phyloP scores from a whole-genome alignment of 192 early-diverging fungal genomes.

The Irineochytrium annulatum region DNA sequence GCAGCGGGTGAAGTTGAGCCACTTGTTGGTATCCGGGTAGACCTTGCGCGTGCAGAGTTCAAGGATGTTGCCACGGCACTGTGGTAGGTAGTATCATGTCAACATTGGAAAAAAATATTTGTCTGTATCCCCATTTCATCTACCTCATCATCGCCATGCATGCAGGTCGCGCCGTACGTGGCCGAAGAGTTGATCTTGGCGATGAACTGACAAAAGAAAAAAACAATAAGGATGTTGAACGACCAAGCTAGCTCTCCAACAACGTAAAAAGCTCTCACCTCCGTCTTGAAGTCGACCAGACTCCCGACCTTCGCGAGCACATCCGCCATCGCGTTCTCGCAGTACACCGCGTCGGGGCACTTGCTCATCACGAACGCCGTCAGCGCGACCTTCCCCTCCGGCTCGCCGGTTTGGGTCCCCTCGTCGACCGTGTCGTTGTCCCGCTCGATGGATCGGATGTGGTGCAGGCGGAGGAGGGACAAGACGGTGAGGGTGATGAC shows the following conservation, averaged over 20 bases:
- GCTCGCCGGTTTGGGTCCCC: too few species aligned
- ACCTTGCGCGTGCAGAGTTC: not conserved
- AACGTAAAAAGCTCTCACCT: constrained; percentile 1
- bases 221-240: too few species aligned
- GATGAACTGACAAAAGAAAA: not conserved
- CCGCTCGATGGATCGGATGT: too few species aligned
- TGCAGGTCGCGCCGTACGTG: not conserved
- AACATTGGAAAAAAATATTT: too few species aligned
- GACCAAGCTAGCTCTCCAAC: too few species aligned
- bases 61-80: not conserved
- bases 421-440: too few species aligned
- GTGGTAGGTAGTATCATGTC: not conserved
- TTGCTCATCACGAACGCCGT: constrained; percentile 3
- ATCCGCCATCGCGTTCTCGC: not conserved
- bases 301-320: not conserved
- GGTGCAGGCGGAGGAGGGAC: too few species aligned
- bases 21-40: not conserved
- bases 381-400: not conserved
- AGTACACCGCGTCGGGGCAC: constrained; percentile 3
- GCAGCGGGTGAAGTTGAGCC: not conserved
- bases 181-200: not conserved
- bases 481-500: too few species aligned
- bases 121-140: not conserved
- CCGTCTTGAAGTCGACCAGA: not conserved
- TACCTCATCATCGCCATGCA: not conserved